Base-by-base conservation (phyloP, 306 rosid genomes). In the Amphicarpaea edgeworthii region DNA sequence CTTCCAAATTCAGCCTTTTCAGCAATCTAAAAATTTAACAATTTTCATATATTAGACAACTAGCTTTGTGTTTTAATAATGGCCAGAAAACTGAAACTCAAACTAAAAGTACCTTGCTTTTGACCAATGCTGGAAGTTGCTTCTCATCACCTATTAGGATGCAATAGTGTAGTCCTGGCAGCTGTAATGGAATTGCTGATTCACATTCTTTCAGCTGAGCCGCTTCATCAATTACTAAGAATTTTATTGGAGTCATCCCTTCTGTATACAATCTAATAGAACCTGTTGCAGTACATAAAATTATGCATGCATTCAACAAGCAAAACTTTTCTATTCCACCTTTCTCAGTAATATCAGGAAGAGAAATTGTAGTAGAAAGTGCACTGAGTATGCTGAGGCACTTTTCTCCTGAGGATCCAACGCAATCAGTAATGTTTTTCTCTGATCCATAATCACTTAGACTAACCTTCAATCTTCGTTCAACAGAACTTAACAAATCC, bases 141-240 rank as follows among this genome's bases (percentile, higher is more conserved):
- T 68, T 61, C 30, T 89, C 90, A 59, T 89, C 94, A 6, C 87
- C 88, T 9, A 85, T 76, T 1, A 89, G 82, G 14, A 85, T 65
- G 7, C 86, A 84, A 63, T 69, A 71, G 3, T 72, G 53, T 26
- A 26, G 30, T 1, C 86, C 90, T 7, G 82, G 71, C 0, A 87
- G 79, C 70, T 79, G 88, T 49, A 87, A 58, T 0, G 91, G 90
- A 45, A 89, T 82, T 38, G 43, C 43, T 38, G 43, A 38, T 38
- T 38, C 43, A 38, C 43, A 38, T 38, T 38, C 43, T 38, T 38
- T 38, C 0, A 38, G 43, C 43, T 2, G 4, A 0, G 79, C 90
- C 1, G 89, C 89, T 60, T 90, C 95, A 61, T 90, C 95, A 15
- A 90, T 80, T 0, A 87, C 84, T 60, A 87, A 17, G 59, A 82